phyloP scores from a whole-genome alignment of 192 early-diverging fungal species.

The Entophlyctis helioformis region DNA sequence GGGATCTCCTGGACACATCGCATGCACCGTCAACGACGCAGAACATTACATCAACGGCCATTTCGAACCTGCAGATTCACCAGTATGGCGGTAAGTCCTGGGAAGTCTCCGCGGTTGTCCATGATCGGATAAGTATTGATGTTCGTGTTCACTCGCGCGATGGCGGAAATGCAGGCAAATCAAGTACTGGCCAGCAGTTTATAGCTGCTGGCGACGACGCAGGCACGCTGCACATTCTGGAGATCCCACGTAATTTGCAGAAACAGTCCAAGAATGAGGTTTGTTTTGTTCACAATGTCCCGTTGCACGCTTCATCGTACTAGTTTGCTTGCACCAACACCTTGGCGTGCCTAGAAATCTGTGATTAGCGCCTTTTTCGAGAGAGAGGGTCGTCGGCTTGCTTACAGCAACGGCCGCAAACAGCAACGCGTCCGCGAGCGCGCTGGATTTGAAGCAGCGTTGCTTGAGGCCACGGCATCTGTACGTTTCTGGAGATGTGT shows the following conservation, averaged over 20 bases:
- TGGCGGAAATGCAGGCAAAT: conserved; percentile 9
- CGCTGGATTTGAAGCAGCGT: background rate
- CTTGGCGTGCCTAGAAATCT: conserved; percentile 16
- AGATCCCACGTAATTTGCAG: conserved; percentile 39
- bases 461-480: no score
- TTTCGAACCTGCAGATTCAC: conserved; percentile 32
- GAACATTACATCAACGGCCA: conserved; percentile 33
- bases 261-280: conserved; percentile 47
- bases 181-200: conserved; percentile 27
- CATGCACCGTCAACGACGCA: conserved; percentile 34
- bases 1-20: conserved; percentile 52
- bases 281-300: background rate
- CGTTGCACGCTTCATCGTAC: background rate
- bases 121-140: background rate
- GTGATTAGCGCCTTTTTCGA: conserved; percentile 38
- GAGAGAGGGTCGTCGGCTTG: conserved; percentile 33
- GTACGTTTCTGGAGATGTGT: no score
- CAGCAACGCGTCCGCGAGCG: conserved; percentile 10
- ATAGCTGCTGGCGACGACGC: conserved; percentile 51
- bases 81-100: conserved; percentile 29
- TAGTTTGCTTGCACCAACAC: background rate
- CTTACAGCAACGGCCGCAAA: conserved; percentile 27
- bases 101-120: background rate
- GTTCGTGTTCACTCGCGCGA: background rate
- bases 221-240: conserved; percentile 51